Conservation (phyloP, 2,329 filamentous ascomycete species). For the Cercospora zeae-maydis region DNA sequence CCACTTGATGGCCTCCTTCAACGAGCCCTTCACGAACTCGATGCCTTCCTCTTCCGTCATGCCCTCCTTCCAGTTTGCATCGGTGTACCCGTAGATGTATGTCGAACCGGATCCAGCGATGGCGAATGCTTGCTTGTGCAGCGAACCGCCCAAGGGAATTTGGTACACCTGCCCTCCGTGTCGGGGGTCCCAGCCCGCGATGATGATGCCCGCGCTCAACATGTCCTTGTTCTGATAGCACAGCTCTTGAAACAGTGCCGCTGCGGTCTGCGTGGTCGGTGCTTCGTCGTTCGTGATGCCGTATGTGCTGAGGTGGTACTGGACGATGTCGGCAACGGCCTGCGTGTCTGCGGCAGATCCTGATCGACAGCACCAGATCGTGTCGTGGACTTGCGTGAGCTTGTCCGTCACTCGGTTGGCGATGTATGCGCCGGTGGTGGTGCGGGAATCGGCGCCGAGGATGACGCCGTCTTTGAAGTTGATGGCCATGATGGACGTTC, state of each 20-base stretch:
- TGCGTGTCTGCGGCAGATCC: conserved; percentile 97
- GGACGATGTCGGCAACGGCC: conserved; percentile 95
- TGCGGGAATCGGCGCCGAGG: conserved; percentile 94
- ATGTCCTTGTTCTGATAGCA: conserved; percentile 97
- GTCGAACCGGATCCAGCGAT: conserved; percentile 97
- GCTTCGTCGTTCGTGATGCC: conserved; percentile 83
- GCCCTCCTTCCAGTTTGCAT: conserved; percentile 89
- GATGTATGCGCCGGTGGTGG: conserved; percentile 96
- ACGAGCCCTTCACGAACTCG: conserved; percentile 83
- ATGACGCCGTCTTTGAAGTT: conserved; percentile 99
- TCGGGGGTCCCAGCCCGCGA: conserved; percentile 94
- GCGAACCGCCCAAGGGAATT: conserved; percentile 90
- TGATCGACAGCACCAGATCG: conserved; percentile 98
- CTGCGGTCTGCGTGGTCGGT: conserved; percentile 91
- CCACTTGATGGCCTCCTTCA: conserved; percentile 98
- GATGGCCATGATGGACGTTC: conserved; percentile 99
- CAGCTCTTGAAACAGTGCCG: conserved; percentile 93
- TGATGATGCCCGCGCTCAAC: conserved; percentile 91
- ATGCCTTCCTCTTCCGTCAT: conserved; percentile 93
- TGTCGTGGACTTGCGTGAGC: conserved; percentile 96
- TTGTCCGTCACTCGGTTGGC: conserved; percentile 99
- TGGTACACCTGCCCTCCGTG: conserved; percentile 97
- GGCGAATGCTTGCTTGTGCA: conserved; percentile 94
- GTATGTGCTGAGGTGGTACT: conserved; percentile 93
- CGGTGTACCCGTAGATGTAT: conserved; percentile 99